Evolutionary conservation across 495 filamentous ascomycete species (phyloP).

Genomic region (Neurospora cerealis): DNA sequence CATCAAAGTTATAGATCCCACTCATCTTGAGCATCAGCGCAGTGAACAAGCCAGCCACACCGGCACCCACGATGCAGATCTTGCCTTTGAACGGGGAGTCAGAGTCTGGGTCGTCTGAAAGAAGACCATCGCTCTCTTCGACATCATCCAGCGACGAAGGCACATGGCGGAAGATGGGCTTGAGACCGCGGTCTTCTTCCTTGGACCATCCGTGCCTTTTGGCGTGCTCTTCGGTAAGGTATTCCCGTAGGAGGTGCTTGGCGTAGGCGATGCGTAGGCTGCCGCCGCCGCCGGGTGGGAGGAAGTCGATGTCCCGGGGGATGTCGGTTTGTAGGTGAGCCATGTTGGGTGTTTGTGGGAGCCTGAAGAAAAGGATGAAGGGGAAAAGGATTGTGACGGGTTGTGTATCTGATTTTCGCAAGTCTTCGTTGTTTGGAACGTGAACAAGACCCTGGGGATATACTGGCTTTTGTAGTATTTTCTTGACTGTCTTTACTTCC

Average conservation of each 20-base stretch:
- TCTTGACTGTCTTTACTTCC: background rate
- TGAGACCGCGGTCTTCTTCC: background rate
- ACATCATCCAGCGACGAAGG: background rate
- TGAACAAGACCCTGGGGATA: background rate
- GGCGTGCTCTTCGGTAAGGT: background rate
- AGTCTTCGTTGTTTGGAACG: background rate
- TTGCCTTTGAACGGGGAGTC: background rate
- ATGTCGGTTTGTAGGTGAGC: background rate
- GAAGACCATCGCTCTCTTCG: background rate
- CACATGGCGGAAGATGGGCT: background rate
- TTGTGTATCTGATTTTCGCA: background rate
- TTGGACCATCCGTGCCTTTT: background rate
- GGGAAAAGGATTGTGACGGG: background rate
- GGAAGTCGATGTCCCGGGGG: background rate
- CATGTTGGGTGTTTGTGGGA: background rate
- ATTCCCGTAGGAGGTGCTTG: background rate
- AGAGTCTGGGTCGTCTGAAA: background rate
- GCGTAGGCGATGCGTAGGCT: conserved; percentile 1
- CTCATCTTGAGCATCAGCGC: conserved; percentile 26
- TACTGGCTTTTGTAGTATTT: background rate
- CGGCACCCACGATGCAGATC: conserved; percentile 33
- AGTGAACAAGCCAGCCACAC: conserved; percentile 27
- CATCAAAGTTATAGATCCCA: conserved; percentile 16
- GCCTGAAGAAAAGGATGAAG: background rate
- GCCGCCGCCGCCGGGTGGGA: background rate